Conservation (phyloP, 352 stramenopile species). For the Globisporangium sylvaticum region DNA sequence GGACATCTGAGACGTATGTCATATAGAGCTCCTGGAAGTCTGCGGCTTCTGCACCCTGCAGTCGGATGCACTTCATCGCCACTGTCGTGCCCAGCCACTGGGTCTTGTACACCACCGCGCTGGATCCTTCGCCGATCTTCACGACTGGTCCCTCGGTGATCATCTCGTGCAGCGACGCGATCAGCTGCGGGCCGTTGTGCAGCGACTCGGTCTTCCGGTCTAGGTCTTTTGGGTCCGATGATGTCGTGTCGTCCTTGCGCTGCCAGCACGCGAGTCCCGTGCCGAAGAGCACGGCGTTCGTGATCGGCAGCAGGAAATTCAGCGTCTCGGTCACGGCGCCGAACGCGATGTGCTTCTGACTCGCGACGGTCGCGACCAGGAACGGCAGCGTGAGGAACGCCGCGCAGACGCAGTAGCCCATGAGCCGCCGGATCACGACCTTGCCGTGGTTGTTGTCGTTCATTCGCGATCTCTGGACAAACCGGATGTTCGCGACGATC, state of each 20-base stretch:
- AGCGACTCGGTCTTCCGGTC: slow-evolving; percentile 17
- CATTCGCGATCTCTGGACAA: slow-evolving; percentile 43
- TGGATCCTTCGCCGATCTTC: slow-evolving; percentile 68
- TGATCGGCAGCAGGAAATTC: slow-evolving; percentile 54
- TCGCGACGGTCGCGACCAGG: slow-evolving; percentile 35
- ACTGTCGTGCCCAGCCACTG: slow-evolving; percentile 75
- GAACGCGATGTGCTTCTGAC: slow-evolving; percentile 19
- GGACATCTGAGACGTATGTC: slow-evolving; percentile 58
- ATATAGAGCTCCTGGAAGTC: slow-evolving; percentile 53
- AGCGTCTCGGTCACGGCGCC: slow-evolving; percentile 47
- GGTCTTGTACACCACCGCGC: slow-evolving; percentile 58
- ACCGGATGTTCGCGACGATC: slow-evolving; percentile 48
- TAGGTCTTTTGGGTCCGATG: slow-evolving; percentile 10
- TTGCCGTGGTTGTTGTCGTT: slow-evolving; percentile 48
- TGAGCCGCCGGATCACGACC: slow-evolving; percentile 53
- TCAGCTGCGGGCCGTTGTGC: slow-evolving; percentile 15
- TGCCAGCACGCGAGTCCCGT: slow-evolving; percentile 52
- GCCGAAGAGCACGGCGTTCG: slow-evolving; percentile 63
- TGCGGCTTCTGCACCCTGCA: slow-evolving; percentile 37
- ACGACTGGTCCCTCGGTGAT: slow-evolving; percentile 48
- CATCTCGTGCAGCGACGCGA: slow-evolving; percentile 42
- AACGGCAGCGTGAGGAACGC: slow-evolving; percentile 52
- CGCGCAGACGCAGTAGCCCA: slow-evolving; percentile 51
- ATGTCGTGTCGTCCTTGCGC: not conserved
- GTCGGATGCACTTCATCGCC: slow-evolving; percentile 67